Conservation (phyloP, 164 flowering plant species). For the Liriodendron chinense region DNA sequence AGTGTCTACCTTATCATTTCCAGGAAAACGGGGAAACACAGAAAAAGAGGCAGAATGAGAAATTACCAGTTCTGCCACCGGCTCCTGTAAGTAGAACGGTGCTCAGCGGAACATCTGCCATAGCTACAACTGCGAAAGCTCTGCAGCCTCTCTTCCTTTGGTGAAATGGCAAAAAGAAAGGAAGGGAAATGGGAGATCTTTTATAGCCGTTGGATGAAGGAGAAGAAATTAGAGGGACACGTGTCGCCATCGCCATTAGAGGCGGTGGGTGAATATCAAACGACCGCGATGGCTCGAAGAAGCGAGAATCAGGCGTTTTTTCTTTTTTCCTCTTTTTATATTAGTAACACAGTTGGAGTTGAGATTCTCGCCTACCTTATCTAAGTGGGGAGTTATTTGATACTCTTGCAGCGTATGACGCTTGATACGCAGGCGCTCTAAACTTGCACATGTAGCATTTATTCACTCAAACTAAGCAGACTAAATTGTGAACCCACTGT, state of each 20-base stretch:
- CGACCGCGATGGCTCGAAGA: background rate
- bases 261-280: background rate
- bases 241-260: constrained; percentile 37
- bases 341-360: background rate
- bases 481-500: no score
- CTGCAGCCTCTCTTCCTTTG: background rate
- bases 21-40: background rate
- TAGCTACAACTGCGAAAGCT: constrained; percentile 28
- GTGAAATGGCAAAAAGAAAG: background rate
- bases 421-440: background rate
- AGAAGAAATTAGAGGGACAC: constrained; percentile 25
- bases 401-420: background rate
- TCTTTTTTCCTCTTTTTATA: background rate
- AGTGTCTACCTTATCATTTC: background rate
- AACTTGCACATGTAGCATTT: no score
- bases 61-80: constrained; percentile 85
- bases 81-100: constrained; percentile 97
- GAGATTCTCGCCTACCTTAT: background rate
- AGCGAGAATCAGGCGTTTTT: background rate
- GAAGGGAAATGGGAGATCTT: background rate
- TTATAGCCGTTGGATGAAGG: background rate
- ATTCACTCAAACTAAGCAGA: no score
- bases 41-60: background rate
- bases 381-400: background rate
- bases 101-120: constrained; percentile 34